These are phyloP conservation scores for Cryptococcus sp. DNA, from an alignment of 1,284 basidiomycete species.

Conservation along the genomic window DNA sequence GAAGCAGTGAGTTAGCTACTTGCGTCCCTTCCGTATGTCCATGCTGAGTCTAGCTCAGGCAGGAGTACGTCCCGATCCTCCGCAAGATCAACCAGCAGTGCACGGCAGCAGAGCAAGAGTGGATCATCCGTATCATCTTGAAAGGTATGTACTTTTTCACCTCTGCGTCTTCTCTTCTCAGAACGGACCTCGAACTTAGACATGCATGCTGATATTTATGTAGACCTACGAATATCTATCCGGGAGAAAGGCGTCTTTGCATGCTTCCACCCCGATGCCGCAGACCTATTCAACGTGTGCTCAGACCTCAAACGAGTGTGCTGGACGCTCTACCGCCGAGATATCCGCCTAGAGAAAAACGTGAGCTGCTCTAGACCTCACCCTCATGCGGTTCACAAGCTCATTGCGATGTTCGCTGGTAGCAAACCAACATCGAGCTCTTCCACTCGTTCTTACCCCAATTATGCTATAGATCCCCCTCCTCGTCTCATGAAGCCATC, in stretches of 20 bases:
- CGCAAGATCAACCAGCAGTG: constrained; percentile 73
- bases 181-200: not conserved
- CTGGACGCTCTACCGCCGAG: constrained; percentile 58
- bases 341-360: constrained; percentile 48
- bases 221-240: constrained; percentile 56
- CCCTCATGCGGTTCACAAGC: not conserved
- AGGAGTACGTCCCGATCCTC: constrained; percentile 71
- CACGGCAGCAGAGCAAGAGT: constrained; percentile 80
- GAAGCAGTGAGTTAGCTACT: constrained; percentile 32
- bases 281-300: constrained; percentile 88
- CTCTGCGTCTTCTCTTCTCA: not conserved
- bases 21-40: not conserved
- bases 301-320: constrained; percentile 90
- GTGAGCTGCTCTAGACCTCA: constrained; percentile 56
- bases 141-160: constrained; percentile 60
- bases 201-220: not conserved
- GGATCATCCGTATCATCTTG: constrained; percentile 89
- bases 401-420: constrained; percentile 1
- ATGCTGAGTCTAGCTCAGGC: constrained; percentile 55
- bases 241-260: constrained; percentile 79
- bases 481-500: constrained; percentile 70
- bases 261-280: constrained; percentile 86
- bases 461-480: constrained; percentile 82
- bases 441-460: constrained; percentile 87
- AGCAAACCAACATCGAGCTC: constrained; percentile 79